phyloP scores from a whole-genome alignment of 345 rosid species.

The Pistacia atlantica region DNA sequence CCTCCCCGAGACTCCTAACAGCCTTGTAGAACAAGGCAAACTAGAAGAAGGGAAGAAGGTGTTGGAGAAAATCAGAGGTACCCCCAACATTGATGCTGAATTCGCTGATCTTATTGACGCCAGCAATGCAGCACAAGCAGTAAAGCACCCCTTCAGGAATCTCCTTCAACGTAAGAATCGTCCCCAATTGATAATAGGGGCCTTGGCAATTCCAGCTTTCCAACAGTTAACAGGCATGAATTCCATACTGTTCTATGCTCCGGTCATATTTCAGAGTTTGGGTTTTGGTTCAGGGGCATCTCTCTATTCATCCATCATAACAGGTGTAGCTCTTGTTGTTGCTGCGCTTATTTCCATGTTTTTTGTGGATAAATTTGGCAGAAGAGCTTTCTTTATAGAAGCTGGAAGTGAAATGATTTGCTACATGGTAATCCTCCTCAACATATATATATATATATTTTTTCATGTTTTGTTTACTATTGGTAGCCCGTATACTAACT shows the following conservation, averaged over 20 bases:
- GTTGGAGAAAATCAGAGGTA: constrained; percentile 69
- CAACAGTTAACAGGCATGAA: constrained; percentile 88
- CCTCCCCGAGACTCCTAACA: constrained; percentile 81
- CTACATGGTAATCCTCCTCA: constrained; percentile 51
- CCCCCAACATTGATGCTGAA: constrained; percentile 67
- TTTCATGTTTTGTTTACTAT: neutral
- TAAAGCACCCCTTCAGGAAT: constrained; percentile 75
- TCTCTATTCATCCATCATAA: constrained; percentile 60
- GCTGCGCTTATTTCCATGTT: constrained; percentile 70
- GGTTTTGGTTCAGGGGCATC: constrained; percentile 77
- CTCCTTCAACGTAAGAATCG: constrained; percentile 59
- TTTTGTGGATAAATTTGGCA: constrained; percentile 69
- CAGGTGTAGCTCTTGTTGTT: constrained; percentile 56
- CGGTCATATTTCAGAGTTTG: constrained; percentile 80
- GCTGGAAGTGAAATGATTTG: constrained; percentile 74
- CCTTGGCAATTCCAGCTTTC: constrained; percentile 74
- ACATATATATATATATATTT: no score
- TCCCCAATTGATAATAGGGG: constrained; percentile 73
- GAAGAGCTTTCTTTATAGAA: constrained; percentile 76
- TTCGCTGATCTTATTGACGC: constrained; percentile 76
- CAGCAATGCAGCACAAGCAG: constrained; percentile 61
- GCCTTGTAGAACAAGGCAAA: constrained; percentile 80
- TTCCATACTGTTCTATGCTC: constrained; percentile 85
- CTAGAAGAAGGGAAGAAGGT: constrained; percentile 61
- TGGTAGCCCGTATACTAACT: neutral